Evolutionary conservation across 345 rosid genomes (phyloP).

Genomic region (Psidium guajava): DNA sequence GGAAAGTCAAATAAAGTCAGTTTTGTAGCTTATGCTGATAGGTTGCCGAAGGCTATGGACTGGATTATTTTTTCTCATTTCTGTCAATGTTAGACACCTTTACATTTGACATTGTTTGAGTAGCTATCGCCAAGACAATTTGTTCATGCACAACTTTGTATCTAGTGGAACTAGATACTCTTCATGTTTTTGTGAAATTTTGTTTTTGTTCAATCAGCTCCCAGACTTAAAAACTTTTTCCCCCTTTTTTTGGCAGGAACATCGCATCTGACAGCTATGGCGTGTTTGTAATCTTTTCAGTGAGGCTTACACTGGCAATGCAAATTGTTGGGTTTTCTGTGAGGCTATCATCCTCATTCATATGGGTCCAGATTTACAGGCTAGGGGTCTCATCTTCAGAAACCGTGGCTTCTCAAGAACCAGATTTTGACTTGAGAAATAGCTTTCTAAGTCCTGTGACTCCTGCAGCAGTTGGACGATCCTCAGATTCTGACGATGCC

Average conservation of each 20-base stretch:
- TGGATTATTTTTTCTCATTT: not conserved
- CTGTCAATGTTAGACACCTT: not conserved
- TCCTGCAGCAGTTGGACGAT: slow-evolving; percentile 17
- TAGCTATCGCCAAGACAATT: not conserved
- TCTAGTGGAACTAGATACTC: not conserved
- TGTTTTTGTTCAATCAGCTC: not conserved
- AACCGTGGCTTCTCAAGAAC: slow-evolving; percentile 18
- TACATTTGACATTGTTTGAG: not conserved
- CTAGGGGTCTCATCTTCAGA: slow-evolving; percentile 52
- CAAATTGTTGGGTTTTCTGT: slow-evolving; percentile 63
- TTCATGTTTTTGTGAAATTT: not conserved
- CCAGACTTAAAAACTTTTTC: not conserved
- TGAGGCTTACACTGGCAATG: slow-evolving; percentile 74
- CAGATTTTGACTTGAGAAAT: slow-evolving; percentile 52
- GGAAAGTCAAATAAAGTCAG: not conserved
- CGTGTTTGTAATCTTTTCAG: slow-evolving; percentile 45
- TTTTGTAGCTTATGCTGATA: not conserved
- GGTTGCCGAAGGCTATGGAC: not conserved
- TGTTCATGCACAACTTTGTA: not conserved
- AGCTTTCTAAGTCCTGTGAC: slow-evolving; percentile 53
- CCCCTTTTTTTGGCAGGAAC: slow-evolving; percentile 27
- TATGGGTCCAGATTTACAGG: slow-evolving; percentile 91
- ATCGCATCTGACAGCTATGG: slow-evolving; percentile 46
- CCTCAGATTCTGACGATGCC: slow-evolving; percentile 44
- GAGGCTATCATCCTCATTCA: slow-evolving; percentile 61